Percentiles rank a stretch among this genome's conserved stretches.
Conservation (phyloP, 1,284 basidiomycete species). For the Puccinia novopanici region DNA sequence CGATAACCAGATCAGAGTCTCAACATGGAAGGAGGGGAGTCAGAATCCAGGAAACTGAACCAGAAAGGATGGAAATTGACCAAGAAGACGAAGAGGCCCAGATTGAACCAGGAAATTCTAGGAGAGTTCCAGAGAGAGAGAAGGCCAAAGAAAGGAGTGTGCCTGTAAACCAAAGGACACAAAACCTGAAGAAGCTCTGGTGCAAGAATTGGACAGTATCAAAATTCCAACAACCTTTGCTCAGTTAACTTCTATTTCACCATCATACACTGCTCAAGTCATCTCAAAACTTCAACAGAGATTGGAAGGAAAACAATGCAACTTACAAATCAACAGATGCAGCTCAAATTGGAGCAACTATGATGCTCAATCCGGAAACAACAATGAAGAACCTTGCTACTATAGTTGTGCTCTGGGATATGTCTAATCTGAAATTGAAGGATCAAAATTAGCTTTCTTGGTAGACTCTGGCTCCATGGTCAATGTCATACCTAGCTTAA, state of each 20-base stretch:
- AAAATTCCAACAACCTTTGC: slow-evolving; percentile 14
- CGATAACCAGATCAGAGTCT: background rate
- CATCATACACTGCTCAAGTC: background rate
- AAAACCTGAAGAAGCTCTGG: background rate
- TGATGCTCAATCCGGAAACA: too few species aligned
- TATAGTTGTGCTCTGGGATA: slow-evolving; percentile 9
- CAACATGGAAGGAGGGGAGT: background rate
- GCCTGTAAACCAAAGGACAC: too few species aligned
- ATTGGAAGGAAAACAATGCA: background rate
- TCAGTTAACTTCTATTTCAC: background rate
- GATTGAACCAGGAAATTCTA: background rate
- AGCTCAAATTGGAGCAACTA: background rate
- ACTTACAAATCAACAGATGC: background rate
- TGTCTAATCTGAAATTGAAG: background rate
- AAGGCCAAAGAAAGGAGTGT: background rate
- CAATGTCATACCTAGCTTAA: background rate
- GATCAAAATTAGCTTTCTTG: background rate
- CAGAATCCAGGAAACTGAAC: background rate
- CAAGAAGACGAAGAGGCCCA: background rate
- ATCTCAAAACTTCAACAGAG: background rate
- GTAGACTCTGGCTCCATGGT: background rate
- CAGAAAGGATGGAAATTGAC: background rate
- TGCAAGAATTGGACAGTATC: background rate
- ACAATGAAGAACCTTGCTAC: background rate
- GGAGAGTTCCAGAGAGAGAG: background rate